Percentiles rank a stretch among this genome's conserved stretches.
phyloP scores from a whole-genome alignment of 352 stramenopile species.

The Peronospora belbahrii region DNA sequence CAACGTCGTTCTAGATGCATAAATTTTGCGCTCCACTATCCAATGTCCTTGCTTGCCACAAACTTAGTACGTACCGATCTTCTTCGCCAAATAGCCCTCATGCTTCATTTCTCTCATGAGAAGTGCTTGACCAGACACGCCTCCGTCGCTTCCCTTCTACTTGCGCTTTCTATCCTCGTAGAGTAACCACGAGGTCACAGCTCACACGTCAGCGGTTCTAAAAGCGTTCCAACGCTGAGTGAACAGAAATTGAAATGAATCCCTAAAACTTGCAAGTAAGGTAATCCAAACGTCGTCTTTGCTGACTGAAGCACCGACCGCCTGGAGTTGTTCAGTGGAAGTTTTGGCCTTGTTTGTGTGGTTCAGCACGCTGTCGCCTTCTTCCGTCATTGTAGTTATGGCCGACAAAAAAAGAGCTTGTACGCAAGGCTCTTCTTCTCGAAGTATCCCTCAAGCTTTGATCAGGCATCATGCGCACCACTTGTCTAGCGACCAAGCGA shows the following conservation, averaged over 20 bases:
- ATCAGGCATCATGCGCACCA: not conserved
- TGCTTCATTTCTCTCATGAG: too few species aligned
- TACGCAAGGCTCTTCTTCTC: not conserved
- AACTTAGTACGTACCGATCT: not conserved
- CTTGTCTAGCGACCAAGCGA: not conserved
- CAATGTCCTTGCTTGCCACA: too few species aligned
- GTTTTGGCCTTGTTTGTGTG: conserved; percentile 17
- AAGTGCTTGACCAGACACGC: not conserved
- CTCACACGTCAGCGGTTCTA: conserved; percentile 4
- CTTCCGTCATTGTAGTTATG: conserved; percentile 14
- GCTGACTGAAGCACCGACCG: too few species aligned
- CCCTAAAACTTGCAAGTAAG: too few species aligned
- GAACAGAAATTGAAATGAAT: conserved; percentile 21
- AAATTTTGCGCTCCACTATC: too few species aligned
- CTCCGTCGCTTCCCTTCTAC: not conserved
- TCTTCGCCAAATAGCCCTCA: too few species aligned
- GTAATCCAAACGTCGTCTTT: too few species aligned
- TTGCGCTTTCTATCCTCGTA: conserved; percentile 1
- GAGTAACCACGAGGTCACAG: not conserved
- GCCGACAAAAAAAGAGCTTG: conserved; percentile 1
- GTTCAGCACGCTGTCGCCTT: conserved; percentile 14
- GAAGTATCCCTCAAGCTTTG: not conserved
- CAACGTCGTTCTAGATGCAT: too few species aligned
- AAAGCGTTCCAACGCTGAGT: conserved; percentile 11
- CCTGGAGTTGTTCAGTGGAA: too few species aligned